A percentile compares a stretch with the other conserved stretches of the same genome.
Evolutionary conservation across 2,329 filamentous ascomycete genomes (phyloP).

Genomic region (Cladophialophora immunda): DNA sequence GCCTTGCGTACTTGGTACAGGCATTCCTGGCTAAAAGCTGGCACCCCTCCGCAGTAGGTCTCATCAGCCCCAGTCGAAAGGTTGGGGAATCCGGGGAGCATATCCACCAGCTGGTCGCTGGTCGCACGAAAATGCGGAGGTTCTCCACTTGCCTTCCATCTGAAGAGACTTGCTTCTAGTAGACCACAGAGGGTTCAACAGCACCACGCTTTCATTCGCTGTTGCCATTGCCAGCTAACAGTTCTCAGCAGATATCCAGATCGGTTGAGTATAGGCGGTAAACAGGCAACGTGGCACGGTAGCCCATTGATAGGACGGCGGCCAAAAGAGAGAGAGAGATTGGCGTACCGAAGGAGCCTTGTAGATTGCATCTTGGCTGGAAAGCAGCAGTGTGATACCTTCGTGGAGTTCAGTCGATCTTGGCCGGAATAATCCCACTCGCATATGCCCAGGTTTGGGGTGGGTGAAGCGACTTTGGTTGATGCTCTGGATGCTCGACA

Average conservation of each 20-base stretch:
- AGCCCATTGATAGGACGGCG: not conserved
- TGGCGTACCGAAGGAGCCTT: not conserved
- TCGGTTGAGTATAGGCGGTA: not conserved
- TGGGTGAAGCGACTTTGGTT: not conserved
- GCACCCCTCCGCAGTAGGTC: not conserved
- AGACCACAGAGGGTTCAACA: not conserved
- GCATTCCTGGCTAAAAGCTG: not conserved
- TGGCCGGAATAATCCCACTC: slow-evolving; percentile 1
- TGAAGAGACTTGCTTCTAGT: not conserved
- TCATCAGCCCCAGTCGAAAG: not conserved
- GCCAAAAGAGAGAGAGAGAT: not conserved
- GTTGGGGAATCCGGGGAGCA: slow-evolving; percentile 18
- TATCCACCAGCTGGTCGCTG: slow-evolving; percentile 6
- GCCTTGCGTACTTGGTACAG: not conserved
- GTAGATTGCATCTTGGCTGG: not conserved
- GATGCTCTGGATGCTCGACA: not conserved
- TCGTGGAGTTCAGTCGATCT: not conserved
- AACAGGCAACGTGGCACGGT: not conserved
- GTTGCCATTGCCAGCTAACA: not conserved
- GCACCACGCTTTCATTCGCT: not conserved
- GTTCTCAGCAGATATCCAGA: not conserved
- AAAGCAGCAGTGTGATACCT: not conserved
- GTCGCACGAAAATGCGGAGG: slow-evolving; percentile 18
- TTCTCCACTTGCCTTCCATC: slow-evolving; percentile 9
- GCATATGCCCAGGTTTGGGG: not conserved